Evolutionary conservation across 352 stramenopile genomes (phyloP).

Genomic region (Globisporangium paroecandrum): DNA sequence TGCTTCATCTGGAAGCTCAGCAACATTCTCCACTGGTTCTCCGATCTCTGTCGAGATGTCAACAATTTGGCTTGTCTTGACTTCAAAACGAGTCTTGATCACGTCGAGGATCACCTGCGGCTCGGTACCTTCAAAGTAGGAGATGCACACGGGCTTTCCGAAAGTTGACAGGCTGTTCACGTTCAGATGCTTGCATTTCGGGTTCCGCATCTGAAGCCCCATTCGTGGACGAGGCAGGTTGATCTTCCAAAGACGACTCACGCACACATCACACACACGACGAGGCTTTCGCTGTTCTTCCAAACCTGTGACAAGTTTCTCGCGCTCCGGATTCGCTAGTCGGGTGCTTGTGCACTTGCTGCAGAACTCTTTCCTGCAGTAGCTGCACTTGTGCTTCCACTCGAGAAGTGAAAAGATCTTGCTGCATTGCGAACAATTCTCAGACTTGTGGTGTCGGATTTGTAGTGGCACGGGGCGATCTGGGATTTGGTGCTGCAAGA

Average conservation of each 20-base stretch:
- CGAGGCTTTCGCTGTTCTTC: conserved; percentile 54
- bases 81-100: conserved; percentile 75
- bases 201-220: conserved; percentile 38
- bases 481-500: conserved; percentile 70
- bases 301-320: conserved; percentile 38
- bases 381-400: conserved; percentile 84
- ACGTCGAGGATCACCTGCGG: conserved; percentile 66
- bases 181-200: conserved; percentile 64
- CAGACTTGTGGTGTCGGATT: conserved; percentile 53
- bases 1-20: conserved; percentile 50
- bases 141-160: conserved; percentile 73
- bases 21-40: conserved; percentile 56
- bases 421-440: conserved; percentile 64
- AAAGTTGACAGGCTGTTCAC: conserved; percentile 80
- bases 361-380: conserved; percentile 76
- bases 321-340: conserved; percentile 55
- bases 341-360: conserved; percentile 82
- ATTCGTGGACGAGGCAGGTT: conserved; percentile 73
- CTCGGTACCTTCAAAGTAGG: conserved; percentile 78
- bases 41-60: conserved; percentile 73
- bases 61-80: conserved; percentile 72
- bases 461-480: conserved; percentile 72
- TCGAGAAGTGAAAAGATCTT: conserved; percentile 80
- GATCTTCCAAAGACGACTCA: conserved; percentile 76
- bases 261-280: conserved; percentile 73